Evolutionary conservation across 352 stramenopile species (phyloP).

Genomic region (Phytophthora sp.): DNA sequence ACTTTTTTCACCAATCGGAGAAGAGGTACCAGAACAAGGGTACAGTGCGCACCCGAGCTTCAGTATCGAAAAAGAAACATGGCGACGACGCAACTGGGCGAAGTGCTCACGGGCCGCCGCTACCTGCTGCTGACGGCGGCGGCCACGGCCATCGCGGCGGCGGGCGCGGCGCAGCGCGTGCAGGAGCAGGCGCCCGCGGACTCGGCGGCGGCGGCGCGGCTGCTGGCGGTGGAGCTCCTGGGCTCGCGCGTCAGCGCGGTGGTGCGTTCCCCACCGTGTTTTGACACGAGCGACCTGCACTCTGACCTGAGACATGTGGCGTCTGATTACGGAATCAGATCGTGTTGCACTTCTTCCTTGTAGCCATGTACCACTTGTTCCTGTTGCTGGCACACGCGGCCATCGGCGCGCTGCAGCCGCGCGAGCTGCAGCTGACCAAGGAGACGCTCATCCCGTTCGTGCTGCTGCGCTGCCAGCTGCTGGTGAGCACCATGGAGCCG

Average conservation of each 20-base stretch:
- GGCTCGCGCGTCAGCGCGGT: conserved; percentile 59
- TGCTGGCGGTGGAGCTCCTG: conserved; percentile 55
- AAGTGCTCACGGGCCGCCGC: conserved; percentile 54
- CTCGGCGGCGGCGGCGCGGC: conserved; percentile 1
- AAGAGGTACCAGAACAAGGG: no score
- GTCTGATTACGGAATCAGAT: conserved; percentile 44
- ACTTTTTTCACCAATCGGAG: no score
- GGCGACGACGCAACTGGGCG: conserved; percentile 33
- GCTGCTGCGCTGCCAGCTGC: conserved; percentile 73
- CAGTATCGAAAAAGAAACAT: background rate
- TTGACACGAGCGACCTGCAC: conserved; percentile 23
- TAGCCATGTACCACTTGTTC: conserved; percentile 73
- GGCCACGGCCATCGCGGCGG: conserved; percentile 59
- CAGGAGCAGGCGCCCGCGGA: conserved; percentile 15
- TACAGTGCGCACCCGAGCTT: no score
- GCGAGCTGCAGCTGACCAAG: conserved; percentile 82
- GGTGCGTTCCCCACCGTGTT: conserved; percentile 36
- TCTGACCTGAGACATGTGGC: conserved; percentile 8
- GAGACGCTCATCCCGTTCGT: conserved; percentile 82
- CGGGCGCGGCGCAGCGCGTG: conserved; percentile 51
- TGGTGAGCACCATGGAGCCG: conserved; percentile 71
- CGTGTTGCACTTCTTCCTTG: conserved; percentile 71
- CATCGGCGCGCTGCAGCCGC: conserved; percentile 52
- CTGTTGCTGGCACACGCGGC: conserved; percentile 48
- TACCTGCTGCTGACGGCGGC: conserved; percentile 72